Conservation (phyloP, 2,329 filamentous ascomycete genomes). For the Xylariaceae sp. region DNA sequence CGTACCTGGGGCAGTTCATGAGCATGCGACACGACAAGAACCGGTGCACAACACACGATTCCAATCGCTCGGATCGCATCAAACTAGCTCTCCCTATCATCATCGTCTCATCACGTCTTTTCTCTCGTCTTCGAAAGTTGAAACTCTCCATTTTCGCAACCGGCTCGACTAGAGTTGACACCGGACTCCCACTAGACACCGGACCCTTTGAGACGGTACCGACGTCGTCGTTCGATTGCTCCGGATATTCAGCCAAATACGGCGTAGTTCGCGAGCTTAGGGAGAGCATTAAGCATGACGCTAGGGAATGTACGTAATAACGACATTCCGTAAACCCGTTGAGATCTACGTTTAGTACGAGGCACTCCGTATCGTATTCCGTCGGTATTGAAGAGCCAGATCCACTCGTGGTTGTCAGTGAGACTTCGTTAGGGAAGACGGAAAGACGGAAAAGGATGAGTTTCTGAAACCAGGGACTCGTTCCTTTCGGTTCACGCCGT, state of each 20-base stretch:
- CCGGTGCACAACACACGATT: no score
- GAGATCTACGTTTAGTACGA: neutral
- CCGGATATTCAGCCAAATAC: neutral
- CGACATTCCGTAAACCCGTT: neutral
- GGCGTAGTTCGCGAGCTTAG: neutral
- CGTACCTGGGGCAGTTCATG: no score
- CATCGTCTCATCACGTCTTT: no score
- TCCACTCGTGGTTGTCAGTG: neutral
- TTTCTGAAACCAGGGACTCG: neutral
- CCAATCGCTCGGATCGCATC: no score
- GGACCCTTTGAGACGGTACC: neutral
- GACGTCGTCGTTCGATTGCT: neutral
- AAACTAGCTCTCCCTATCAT: no score
- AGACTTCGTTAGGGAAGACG: neutral
- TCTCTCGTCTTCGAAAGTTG: no score
- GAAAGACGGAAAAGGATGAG: neutral
- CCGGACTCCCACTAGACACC: neutral
- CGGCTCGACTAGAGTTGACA: neutral
- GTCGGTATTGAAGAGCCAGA: neutral
- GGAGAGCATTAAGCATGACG: neutral
- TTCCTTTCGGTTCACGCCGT: neutral
- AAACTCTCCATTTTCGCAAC: no score
- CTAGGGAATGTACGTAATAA: neutral
- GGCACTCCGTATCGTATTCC: neutral
- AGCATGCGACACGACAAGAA: no score